Conservation (phyloP, 2,329 filamentous ascomycete species). For the Colletotrichum scovillei region DNA sequence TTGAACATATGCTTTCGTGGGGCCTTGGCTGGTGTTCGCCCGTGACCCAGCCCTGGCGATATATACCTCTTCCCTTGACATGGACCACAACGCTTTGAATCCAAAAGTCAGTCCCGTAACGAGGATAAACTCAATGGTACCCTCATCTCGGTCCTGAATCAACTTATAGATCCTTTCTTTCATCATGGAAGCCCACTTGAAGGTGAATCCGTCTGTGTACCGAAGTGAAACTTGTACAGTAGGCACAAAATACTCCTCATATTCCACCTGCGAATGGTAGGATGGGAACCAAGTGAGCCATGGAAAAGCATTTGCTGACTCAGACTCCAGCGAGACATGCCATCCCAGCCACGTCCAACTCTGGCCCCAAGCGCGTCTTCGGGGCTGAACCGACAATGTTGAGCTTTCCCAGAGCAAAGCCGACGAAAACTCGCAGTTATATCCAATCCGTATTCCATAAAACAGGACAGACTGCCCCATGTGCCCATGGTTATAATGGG, state of each 20-base stretch:
- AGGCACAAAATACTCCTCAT: background rate
- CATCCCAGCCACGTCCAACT: background rate
- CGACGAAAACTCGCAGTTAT: background rate
- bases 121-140: background rate
- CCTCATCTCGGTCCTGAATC: background rate
- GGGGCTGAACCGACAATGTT: background rate
- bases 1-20: too few relatives aligned
- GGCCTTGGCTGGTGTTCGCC: too few relatives aligned
- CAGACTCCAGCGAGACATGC: background rate
- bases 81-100: background rate
- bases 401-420: background rate
- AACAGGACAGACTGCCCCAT: background rate
- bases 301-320: too few relatives aligned
- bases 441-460: background rate
- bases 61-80: too few relatives aligned
- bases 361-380: background rate
- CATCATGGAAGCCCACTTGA: background rate
- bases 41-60: too few relatives aligned
- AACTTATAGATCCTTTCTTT: background rate
- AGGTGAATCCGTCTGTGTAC: background rate
- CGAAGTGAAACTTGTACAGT: background rate
- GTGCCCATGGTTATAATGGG: background rate
- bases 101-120: background rate
- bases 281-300: too few relatives aligned
- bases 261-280: fast-evolving